Conservation (phyloP, 2,329 filamentous ascomycete genomes). For the Hypocrella siamensis region DNA sequence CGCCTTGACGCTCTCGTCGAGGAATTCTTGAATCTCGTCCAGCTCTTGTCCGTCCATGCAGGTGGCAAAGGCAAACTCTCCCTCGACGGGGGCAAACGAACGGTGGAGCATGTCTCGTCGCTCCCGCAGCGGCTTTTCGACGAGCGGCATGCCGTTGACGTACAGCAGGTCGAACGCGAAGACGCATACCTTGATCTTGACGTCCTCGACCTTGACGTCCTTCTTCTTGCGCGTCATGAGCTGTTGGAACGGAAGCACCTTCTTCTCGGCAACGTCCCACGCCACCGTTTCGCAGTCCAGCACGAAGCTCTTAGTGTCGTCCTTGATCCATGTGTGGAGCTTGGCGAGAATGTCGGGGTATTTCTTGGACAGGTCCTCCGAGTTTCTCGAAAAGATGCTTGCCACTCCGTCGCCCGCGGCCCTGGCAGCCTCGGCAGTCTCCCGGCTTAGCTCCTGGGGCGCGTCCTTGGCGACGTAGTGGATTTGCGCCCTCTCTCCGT, state of each 20-base stretch:
- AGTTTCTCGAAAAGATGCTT: constrained; percentile 94
- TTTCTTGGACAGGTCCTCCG: constrained; percentile 91
- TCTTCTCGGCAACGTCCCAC: constrained; percentile 91
- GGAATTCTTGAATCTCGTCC: constrained; percentile 80
- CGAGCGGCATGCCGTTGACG: constrained; percentile 78
- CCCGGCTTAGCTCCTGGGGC: constrained; percentile 49
- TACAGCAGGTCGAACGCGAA: constrained; percentile 94
- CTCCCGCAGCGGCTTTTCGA: constrained; percentile 74
- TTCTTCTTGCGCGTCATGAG: constrained; percentile 97
- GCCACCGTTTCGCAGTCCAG: constrained; percentile 97
- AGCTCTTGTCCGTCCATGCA: constrained; percentile 76
- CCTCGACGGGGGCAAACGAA: constrained; percentile 65
- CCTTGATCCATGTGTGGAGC: constrained; percentile 76
- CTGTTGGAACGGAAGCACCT: constrained; percentile 92
- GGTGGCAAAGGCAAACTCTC: constrained; percentile 83
- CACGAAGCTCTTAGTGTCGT: constrained; percentile 84
- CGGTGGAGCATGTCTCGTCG: constrained; percentile 59
- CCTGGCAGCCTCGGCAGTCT: constrained; percentile 42
- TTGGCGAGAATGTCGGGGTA: constrained; percentile 91
- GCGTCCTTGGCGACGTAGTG: constrained; percentile 85
- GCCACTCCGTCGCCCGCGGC: constrained; percentile 60
- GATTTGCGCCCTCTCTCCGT: constrained; percentile 95
- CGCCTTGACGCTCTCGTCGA: constrained; percentile 90
- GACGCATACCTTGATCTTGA: constrained; percentile 93
- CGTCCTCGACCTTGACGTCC: constrained; percentile 87